Conservation (phyloP, 2,329 filamentous ascomycete genomes). For the Clonostachys rosea region DNA sequence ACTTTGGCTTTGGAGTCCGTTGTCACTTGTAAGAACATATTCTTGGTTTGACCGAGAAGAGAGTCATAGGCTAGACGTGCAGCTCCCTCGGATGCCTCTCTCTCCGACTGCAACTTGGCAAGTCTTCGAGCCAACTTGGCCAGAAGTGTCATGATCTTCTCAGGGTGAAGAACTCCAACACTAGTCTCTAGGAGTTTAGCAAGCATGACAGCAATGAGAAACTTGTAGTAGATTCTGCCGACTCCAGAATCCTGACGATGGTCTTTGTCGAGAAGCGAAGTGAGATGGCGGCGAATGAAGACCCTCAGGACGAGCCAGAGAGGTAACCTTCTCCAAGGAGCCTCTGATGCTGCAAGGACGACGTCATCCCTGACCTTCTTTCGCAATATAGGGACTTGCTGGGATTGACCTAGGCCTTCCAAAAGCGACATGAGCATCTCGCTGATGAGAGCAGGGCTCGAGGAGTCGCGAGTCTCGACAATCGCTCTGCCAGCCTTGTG, state of each 20-base stretch:
- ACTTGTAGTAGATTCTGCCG: constrained; percentile 40
- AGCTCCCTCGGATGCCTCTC: neutral
- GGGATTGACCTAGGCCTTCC: constrained; percentile 40
- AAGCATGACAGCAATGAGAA: constrained; percentile 45
- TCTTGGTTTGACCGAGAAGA: neutral
- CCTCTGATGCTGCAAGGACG: no score
- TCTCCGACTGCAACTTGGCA: constrained; percentile 1
- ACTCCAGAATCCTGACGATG: neutral
- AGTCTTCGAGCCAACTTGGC: constrained; percentile 2
- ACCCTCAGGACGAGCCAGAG: no score
- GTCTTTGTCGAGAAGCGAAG: constrained; percentile 6
- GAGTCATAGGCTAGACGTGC: neutral
- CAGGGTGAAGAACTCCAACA: constrained; percentile 4
- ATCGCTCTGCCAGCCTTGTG: constrained; percentile 44
- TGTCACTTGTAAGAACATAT: neutral
- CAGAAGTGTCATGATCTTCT: constrained; percentile 3
- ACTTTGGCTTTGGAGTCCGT: no score
- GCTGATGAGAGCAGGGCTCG: constrained; percentile 51
- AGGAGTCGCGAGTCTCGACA: constrained; percentile 52
- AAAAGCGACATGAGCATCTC: constrained; percentile 57
- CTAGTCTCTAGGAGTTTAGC: constrained; percentile 37
- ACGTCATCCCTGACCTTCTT: constrained; percentile 28
- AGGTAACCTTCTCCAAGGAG: no score
- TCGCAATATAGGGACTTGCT: constrained; percentile 28
- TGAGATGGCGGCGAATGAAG: constrained; percentile 35